A percentile compares a stretch with the other conserved stretches of the same genome.
These are phyloP conservation scores for Sugiyamaella castrensis DNA, from an alignment of 1,139 yeast genomes.

Conservation along the genomic window DNA sequence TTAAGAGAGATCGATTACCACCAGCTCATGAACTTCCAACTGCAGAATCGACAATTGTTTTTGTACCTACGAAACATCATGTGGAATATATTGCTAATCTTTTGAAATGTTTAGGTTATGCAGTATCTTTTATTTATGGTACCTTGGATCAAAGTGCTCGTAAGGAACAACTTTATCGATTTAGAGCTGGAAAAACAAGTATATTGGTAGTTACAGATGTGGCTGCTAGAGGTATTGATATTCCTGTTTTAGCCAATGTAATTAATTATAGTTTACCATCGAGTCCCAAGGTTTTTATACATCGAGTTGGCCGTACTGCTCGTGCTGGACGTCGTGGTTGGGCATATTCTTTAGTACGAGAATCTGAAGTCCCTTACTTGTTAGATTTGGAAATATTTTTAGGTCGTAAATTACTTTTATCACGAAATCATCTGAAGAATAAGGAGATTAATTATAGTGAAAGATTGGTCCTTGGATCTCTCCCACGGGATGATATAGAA, in stretches of 20 bases:
- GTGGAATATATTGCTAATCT: constrained; percentile 81
- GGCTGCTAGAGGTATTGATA: constrained; percentile 99
- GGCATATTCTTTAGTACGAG: constrained; percentile 90
- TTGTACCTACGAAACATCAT: constrained; percentile 96
- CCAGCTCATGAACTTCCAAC: constrained; percentile 83
- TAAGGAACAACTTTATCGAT: constrained; percentile 79
- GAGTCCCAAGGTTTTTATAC: constrained; percentile 89
- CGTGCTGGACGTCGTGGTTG: constrained; percentile 98
- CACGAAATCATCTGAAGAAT: constrained; percentile 51
- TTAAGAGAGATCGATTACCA: constrained; percentile 59
- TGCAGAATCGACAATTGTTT: constrained; percentile 80
- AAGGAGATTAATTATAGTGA: constrained; percentile 62
- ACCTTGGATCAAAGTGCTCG: constrained; percentile 94
- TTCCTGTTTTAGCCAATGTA: constrained; percentile 93
- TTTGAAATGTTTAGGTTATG: constrained; percentile 74
- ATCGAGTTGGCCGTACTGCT: constrained; percentile 98
- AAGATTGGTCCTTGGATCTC: constrained; percentile 76
- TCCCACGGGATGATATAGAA: constrained; percentile 74
- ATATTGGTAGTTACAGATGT: constrained; percentile 94
- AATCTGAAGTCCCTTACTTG: constrained; percentile 82
- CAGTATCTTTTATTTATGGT: constrained; percentile 89
- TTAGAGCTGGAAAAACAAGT: constrained; percentile 78
- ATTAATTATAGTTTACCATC: constrained; percentile 88
- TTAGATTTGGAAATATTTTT: constrained; percentile 87
- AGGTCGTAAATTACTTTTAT: constrained; percentile 72